A percentile compares a stretch with the other conserved stretches of the same genome.
phyloP scores from a whole-genome alignment of 2,329 filamentous ascomycete species.

The Zelopaecilomyces penicillatus region DNA sequence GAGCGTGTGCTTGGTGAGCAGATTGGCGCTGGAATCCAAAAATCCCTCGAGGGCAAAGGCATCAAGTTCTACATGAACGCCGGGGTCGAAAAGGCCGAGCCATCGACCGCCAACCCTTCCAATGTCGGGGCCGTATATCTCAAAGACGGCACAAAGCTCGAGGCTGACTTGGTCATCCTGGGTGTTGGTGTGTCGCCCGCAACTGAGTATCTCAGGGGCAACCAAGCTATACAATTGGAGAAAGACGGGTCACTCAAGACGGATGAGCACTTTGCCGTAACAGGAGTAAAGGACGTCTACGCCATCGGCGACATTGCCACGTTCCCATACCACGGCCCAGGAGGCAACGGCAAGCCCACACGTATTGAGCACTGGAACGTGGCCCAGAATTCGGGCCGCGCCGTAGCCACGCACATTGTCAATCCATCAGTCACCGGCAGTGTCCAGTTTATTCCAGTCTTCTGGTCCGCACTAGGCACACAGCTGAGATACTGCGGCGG shows the following conservation, averaged over 20 bases:
- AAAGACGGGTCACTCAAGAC: conserved; percentile 79
- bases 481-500: conserved; percentile 94
- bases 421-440: conserved; percentile 47
- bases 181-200: conserved; percentile 83
- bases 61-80: conserved; percentile 82
- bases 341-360: conserved; percentile 61
- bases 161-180: conserved; percentile 83
- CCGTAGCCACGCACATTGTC: conserved; percentile 69
- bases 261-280: conserved; percentile 70
- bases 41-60: conserved; percentile 71
- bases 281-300: conserved; percentile 73
- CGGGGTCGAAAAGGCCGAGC: conserved; percentile 71
- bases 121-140: conserved; percentile 74
- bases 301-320: conserved; percentile 93
- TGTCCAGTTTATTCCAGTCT: conserved; percentile 80
- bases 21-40: conserved; percentile 74
- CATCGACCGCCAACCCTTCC: conserved; percentile 56
- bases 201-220: conserved; percentile 72
- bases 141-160: conserved; percentile 76
- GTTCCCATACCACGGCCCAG: conserved; percentile 88
- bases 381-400: conserved; percentile 82
- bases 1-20: conserved; percentile 77
- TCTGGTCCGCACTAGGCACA: conserved; percentile 88
- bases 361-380: conserved; percentile 99
- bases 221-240: conserved; percentile 60